Percentiles rank a stretch among this genome's conserved stretches.
These are phyloP conservation scores for Inga leiocalycina DNA, from an alignment of 306 rosid genomes.

Conservation along the genomic window DNA sequence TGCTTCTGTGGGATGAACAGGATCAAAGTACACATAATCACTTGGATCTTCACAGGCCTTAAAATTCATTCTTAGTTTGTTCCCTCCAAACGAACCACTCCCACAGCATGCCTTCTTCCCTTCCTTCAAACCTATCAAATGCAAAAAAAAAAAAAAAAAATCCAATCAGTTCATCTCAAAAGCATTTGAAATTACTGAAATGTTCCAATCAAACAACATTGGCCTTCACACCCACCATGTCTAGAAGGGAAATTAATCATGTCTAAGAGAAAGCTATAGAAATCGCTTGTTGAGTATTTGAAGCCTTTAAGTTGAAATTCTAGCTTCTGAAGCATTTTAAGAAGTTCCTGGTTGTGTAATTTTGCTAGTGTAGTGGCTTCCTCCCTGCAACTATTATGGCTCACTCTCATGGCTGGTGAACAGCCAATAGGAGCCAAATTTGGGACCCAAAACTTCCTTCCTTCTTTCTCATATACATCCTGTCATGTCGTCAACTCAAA, in stretches of 20 bases:
- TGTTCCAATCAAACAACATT: neutral
- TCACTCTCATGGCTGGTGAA: neutral
- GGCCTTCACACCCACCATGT: neutral
- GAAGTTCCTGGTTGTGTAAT: neutral
- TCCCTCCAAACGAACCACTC: neutral
- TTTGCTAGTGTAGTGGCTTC: neutral
- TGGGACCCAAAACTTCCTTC: constrained; percentile 46
- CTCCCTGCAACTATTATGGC: neutral
- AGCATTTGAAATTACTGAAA: neutral
- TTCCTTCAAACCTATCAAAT: neutral
- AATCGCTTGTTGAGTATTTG: neutral
- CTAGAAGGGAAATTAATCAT: neutral
- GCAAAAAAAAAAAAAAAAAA: neutral
- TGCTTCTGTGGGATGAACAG: neutral
- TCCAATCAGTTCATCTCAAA: neutral
- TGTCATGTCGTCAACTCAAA: neutral
- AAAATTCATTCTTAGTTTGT: neutral
- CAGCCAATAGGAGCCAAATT: constrained; percentile 32
- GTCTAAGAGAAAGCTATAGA: neutral
- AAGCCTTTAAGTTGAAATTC: neutral
- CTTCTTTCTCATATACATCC: constrained; percentile 42
- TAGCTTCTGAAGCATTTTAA: neutral
- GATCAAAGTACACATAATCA: constrained; percentile 18
- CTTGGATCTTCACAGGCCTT: neutral
- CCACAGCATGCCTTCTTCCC: neutral